Conservation (phyloP, 2,329 filamentous ascomycete species). For the Aspergillus ustus region DNA sequence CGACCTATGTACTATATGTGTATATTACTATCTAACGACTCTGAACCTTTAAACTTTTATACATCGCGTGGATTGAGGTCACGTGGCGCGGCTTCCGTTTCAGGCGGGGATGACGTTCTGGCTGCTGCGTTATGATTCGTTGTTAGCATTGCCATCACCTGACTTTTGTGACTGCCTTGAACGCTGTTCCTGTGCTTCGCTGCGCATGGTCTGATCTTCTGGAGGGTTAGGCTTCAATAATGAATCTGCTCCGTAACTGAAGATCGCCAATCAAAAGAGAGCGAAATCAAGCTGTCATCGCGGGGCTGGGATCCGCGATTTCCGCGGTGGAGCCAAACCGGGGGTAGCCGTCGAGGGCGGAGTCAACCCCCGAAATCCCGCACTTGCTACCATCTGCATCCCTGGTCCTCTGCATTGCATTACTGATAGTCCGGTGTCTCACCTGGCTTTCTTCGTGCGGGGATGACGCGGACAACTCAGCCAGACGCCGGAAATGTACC, state of each 20-base stretch:
- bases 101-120: no score
- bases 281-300: not conserved
- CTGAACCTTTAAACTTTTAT: not conserved
- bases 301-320: conserved; percentile 1
- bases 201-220: no score
- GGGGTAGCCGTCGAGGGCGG: conserved; percentile 9
- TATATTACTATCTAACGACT: not conserved
- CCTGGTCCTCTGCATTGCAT: not conserved
- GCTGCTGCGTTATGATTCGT: no score
- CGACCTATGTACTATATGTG: no score
- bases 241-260: no score
- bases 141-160: no score
- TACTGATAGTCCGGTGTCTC: not conserved
- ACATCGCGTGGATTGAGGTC: no score
- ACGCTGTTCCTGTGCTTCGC: no score
- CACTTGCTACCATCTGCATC: not conserved
- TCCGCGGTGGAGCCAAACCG: conserved; percentile 9
- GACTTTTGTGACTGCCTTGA: no score
- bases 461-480: conserved; percentile 12
- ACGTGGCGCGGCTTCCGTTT: no score
- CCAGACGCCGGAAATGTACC: conserved; percentile 21
- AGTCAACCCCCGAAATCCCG: conserved; percentile 16
- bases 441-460: not conserved
- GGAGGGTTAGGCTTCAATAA: no score
- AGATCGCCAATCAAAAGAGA: not conserved